Evolutionary conservation across 2,329 filamentous ascomycete genomes (phyloP).

Genomic region (Cladorrhinum sp.): DNA sequence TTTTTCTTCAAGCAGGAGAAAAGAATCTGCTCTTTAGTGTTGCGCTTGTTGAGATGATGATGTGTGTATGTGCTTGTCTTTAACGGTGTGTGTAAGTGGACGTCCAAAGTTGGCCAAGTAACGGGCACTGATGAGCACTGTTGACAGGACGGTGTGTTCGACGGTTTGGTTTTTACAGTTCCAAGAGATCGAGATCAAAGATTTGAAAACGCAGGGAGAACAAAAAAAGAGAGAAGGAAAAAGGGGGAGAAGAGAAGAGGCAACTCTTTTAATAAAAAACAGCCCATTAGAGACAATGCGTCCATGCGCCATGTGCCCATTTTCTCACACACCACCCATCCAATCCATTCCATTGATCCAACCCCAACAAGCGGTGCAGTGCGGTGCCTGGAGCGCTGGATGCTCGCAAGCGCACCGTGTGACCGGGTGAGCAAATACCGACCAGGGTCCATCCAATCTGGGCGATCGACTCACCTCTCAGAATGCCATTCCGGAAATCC

Average conservation of each 20-base stretch:
- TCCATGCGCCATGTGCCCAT: neutral
- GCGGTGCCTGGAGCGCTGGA: neutral
- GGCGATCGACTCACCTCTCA: neutral
- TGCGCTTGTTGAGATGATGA: neutral
- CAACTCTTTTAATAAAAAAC: neutral
- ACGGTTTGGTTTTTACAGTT: neutral
- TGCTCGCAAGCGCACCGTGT: neutral
- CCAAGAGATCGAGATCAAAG: neutral
- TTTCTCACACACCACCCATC: neutral
- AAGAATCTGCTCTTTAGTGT: neutral
- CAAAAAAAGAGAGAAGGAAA: neutral
- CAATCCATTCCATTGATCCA: neutral
- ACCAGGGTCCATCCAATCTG: neutral
- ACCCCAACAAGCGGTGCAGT: neutral
- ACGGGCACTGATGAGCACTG: neutral
- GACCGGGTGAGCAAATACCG: neutral
- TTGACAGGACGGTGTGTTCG: neutral
- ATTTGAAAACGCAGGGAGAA: neutral
- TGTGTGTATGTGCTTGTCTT: neutral
- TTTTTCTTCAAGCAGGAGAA: neutral
- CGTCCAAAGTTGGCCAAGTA: slow-evolving; percentile 1
- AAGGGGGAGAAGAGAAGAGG: neutral
- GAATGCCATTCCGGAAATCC: neutral
- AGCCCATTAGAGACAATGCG: neutral
- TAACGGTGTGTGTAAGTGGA: slow-evolving; percentile 12